Evolutionary conservation across 371 early-diverging fungal species (phyloP), one percentile per base, ranked within the genome.

Genomic region (Paraphysoderma sedebokerense): DNA sequence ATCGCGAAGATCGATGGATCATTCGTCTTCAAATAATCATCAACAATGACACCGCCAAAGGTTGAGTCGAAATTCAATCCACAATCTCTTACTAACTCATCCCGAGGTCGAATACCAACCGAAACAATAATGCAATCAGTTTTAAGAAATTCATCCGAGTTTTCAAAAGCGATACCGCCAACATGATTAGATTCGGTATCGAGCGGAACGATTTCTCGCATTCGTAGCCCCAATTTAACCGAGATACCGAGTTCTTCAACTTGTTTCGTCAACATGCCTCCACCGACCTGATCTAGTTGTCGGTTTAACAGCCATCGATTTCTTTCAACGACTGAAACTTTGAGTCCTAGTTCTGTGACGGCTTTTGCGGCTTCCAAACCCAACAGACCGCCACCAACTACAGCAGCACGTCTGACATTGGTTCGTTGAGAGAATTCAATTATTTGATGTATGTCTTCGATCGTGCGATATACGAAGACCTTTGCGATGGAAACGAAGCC

Each of bases 291-390:
- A 52, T 79, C 77, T 11, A 79, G 59, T 55, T 79, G 79, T 19
- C 79, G 66, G 5, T 57, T 27, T 62, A 79, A 57, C 20, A 75
- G 51, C 26, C 67, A 63, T 31, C 56, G 58, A 37, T 63, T 63
- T 15, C 75, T 60, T 46, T 79, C 77, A 49, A 68, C 58, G 23
- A 79, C 62, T 5, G 60, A 65, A 19, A 68, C 64, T 27, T 61
- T 48, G n/a, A 74, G 59, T 11, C 65, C 68, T 24, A 79, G 58
- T 52, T 77, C 74, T 32, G 56, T 52, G 39, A 66, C 65, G 31
- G 74, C 79, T 42, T 73, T 71, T 45, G 79, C 79, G 20, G 79
- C 79, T 55, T 79, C 79, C 26, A 79, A 55, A 9, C 79, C 79
- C 23, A 79, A 57, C 31, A 79, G 53, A 33, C 79, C 79, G n/a